Evolutionary conservation across 2,329 filamentous ascomycete genomes (phyloP).

Genomic region (Ophiocordyceps camponoti-rufipedis): DNA sequence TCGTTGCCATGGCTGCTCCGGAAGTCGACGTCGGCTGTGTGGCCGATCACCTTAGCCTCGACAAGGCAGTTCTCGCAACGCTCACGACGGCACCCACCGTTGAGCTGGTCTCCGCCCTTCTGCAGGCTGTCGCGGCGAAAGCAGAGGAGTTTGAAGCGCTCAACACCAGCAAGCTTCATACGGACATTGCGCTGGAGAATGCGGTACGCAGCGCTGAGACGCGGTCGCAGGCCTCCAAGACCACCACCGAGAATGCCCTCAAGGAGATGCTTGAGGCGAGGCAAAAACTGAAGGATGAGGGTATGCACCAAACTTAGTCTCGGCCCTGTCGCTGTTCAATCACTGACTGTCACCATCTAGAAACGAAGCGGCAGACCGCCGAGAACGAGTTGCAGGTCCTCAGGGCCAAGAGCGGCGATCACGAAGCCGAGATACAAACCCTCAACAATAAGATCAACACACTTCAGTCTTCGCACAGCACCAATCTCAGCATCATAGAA

Average conservation of each 20-base stretch:
- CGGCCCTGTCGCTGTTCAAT: no score
- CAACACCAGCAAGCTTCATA: constrained; percentile 71
- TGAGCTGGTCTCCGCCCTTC: constrained; percentile 58
- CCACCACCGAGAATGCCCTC: constrained; percentile 63
- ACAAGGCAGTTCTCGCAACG: constrained; percentile 42
- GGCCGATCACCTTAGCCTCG: constrained; percentile 51
- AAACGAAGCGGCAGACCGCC: constrained; percentile 55
- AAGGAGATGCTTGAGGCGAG: constrained; percentile 70
- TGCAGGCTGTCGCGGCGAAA: constrained; percentile 58
- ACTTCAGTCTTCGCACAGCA: constrained; percentile 81
- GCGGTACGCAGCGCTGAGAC: constrained; percentile 69
- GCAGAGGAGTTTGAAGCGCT: constrained; percentile 68
- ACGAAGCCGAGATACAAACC: constrained; percentile 55
- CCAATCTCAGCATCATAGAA: constrained; percentile 75
- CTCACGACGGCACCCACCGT: constrained; percentile 51
- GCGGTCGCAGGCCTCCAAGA: constrained; percentile 65
- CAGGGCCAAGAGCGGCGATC: constrained; percentile 56
- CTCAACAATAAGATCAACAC: constrained; percentile 70
- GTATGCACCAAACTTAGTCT: constrained; percentile 25
- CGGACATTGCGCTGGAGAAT: constrained; percentile 87
- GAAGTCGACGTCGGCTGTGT: constrained; percentile 54
- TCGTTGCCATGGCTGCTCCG: constrained; percentile 20
- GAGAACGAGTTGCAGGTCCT: constrained; percentile 69
- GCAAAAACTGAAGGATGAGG: constrained; percentile 65
- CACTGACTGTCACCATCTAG: constrained; percentile 22